A percentile compares a stretch with the other conserved stretches of the same genome.
phyloP scores from a whole-genome alignment of 257 asterid genomes.

The Gynochthodes officinalis region DNA sequence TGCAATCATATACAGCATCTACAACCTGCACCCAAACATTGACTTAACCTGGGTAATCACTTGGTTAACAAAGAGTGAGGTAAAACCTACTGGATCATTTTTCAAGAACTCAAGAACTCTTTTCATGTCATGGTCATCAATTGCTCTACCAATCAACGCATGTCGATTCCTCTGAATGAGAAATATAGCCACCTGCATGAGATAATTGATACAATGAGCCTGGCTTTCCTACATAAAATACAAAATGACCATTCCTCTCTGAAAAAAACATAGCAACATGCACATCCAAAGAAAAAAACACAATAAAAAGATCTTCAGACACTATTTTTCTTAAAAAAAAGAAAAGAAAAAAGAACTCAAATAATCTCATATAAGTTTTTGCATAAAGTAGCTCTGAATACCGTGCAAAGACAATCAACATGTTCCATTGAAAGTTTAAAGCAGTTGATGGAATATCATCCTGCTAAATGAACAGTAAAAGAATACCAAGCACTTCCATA shows the following conservation, averaged over 20 bases:
- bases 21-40: slow-evolving; percentile 58
- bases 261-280: neutral
- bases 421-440: neutral
- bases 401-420: neutral
- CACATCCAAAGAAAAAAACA: neutral
- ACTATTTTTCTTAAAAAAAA: neutral
- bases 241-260: neutral
- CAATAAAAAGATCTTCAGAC: neutral
- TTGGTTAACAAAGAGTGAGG: slow-evolving; percentile 12
- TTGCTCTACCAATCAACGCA: slow-evolving; percentile 95
- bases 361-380: neutral
- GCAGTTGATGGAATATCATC: neutral
- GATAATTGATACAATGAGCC: slow-evolving; percentile 18
- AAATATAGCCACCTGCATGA: slow-evolving; percentile 84
- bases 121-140: slow-evolving; percentile 84
- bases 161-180: slow-evolving; percentile 97
- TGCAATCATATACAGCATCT: slow-evolving; percentile 89
- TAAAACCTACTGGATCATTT: slow-evolving; percentile 72
- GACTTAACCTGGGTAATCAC: slow-evolving; percentile 20
- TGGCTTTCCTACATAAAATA: neutral
- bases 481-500: neutral
- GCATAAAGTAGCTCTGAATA: neutral
- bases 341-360: neutral
- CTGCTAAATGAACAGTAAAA: neutral
- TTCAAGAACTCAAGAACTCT: slow-evolving; percentile 76